phyloP scores from a whole-genome alignment of 495 filamentous ascomycete species.

The Annulohypoxylon moriforme region DNA sequence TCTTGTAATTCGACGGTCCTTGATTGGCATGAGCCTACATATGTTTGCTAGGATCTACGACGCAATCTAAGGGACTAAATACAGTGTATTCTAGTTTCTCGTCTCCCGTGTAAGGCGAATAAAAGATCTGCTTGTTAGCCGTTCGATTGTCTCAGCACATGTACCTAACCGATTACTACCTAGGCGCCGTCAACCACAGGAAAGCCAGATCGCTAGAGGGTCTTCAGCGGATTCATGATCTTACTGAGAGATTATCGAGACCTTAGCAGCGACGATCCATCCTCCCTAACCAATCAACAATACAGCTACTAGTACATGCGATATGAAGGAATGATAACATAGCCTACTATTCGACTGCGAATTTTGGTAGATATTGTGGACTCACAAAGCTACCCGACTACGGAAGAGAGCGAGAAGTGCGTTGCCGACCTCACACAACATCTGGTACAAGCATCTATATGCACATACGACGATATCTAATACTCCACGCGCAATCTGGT shows the following conservation, averaged over 20 bases:
- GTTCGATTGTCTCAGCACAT: conserved; percentile 11
- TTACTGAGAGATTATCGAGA: conserved; percentile 3
- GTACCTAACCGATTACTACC: neutral
- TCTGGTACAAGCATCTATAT: conserved; percentile 25
- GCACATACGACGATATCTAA: conserved; percentile 14
- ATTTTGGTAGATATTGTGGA: conserved; percentile 11
- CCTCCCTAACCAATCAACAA: conserved; percentile 2
- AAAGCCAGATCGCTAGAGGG: neutral
- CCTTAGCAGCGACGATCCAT: neutral
- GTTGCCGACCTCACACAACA: conserved; percentile 39
- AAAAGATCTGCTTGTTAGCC: conserved; percentile 2
- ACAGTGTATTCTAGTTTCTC: neutral
- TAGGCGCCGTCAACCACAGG: neutral
- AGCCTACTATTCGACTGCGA: neutral
- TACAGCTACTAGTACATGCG: neutral
- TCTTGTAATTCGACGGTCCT: conserved; percentile 4
- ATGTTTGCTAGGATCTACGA: conserved; percentile 34
- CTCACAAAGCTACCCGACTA: conserved; percentile 12
- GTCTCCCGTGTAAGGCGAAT: conserved; percentile 12
- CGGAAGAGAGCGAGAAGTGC: conserved; percentile 31
- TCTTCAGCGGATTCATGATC: neutral
- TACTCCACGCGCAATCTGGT: conserved; percentile 21
- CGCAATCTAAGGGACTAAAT: conserved; percentile 9
- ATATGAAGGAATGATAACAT: conserved; percentile 3
- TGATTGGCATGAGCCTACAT: conserved; percentile 17